Evolutionary conservation across 2,329 filamentous ascomycete genomes (phyloP).

Genomic region (Didymella keratinophila): DNA sequence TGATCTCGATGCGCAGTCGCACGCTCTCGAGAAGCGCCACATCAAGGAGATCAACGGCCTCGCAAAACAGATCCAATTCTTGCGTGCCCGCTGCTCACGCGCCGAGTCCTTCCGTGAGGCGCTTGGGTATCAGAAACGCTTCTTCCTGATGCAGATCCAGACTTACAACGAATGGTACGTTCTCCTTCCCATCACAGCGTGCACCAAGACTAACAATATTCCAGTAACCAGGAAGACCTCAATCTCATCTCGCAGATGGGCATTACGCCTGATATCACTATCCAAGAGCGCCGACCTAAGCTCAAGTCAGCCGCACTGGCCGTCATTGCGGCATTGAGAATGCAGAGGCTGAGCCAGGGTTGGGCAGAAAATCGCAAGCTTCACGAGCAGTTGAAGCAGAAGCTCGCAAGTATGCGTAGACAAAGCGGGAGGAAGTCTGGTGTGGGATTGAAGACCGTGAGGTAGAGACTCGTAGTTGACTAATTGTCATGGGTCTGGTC

Average conservation of each 20-base stretch:
- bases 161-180: constrained; percentile 91
- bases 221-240: constrained; percentile 91
- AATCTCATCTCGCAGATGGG: constrained; percentile 85
- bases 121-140: constrained; percentile 85
- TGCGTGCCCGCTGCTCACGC: constrained; percentile 80
- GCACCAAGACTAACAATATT: constrained; percentile 26
- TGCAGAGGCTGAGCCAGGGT: constrained; percentile 57
- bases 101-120: constrained; percentile 82
- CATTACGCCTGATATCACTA: constrained; percentile 61
- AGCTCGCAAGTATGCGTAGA: constrained; percentile 56
- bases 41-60: constrained; percentile 81
- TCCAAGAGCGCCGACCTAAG: constrained; percentile 55
- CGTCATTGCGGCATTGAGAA: constrained; percentile 60
- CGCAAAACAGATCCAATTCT: constrained; percentile 88
- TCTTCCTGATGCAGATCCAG: constrained; percentile 79
- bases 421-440: constrained; percentile 29
- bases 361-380: constrained; percentile 62
- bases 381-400: constrained; percentile 55
- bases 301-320: constrained; percentile 59
- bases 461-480: constrained; percentile 21
- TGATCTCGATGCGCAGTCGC: constrained; percentile 57
- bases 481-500: constrained; percentile 34
- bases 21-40: constrained; percentile 73
- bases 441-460: constrained; percentile 26
- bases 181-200: constrained; percentile 1